These are phyloP conservation scores for Glycyrrhiza uralensis DNA, from an alignment of 306 rosid genomes.

Conservation along the genomic window DNA sequence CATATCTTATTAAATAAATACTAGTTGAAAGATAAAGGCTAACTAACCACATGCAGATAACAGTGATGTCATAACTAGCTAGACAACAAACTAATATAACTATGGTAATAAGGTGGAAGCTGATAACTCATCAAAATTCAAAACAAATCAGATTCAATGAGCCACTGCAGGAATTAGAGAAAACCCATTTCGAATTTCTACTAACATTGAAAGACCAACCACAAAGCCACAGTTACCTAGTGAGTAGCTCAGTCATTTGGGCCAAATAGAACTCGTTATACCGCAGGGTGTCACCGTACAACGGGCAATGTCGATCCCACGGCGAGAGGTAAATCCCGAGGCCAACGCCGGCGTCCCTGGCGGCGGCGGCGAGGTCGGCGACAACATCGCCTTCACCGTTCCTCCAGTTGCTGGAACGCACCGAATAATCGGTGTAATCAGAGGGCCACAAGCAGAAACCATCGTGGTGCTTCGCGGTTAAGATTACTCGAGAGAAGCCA, in stretches of 20 bases:
- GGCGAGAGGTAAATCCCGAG: slow-evolving; percentile 90
- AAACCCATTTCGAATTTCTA: neutral
- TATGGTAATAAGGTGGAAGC: neutral
- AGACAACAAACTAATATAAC: neutral
- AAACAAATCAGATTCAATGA: neutral
- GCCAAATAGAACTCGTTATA: slow-evolving; percentile 75
- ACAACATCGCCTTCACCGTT: slow-evolving; percentile 74
- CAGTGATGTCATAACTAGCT: neutral
- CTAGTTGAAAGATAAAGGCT: neutral
- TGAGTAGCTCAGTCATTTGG: slow-evolving; percentile 88
- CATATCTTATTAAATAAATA: neutral
- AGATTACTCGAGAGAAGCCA: slow-evolving; percentile 60
- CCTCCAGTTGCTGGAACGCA: slow-evolving; percentile 61
- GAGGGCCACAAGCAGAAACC: slow-evolving; percentile 97
- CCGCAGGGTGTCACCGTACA: slow-evolving; percentile 56
- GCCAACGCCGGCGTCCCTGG: slow-evolving; percentile 56
- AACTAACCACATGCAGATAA: neutral
- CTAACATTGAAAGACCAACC: neutral
- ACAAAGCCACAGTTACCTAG: slow-evolving; percentile 43
- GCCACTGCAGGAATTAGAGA: neutral
- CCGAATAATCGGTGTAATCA: slow-evolving; percentile 69
- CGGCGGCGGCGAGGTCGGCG: slow-evolving; percentile 65
- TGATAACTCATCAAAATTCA: neutral
- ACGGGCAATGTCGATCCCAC: slow-evolving; percentile 83
- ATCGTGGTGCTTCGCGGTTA: slow-evolving; percentile 87